Percentiles rank a stretch among this genome's conserved stretches.
Conservation (phyloP, 441 rosid genomes). For the Manihot esculenta region DNA sequence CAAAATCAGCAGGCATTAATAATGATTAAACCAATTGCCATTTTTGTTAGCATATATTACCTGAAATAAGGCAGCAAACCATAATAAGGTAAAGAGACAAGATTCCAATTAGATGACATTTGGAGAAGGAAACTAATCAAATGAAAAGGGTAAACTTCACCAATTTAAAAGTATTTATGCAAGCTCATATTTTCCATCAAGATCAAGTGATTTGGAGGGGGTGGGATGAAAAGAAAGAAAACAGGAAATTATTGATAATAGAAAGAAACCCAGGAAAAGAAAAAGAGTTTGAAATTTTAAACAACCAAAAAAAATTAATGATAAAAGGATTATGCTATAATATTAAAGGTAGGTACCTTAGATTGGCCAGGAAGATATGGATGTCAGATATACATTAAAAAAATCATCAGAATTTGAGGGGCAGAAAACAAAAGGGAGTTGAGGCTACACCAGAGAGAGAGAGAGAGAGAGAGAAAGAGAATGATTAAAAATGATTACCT, state of each 20-base stretch:
- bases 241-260: not conserved
- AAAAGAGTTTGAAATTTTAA: constrained; percentile 16
- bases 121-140: constrained; percentile 19
- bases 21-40: constrained; percentile 14
- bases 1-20: constrained; percentile 6
- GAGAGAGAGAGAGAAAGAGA: constrained; percentile 2
- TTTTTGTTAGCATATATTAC: constrained; percentile 9
- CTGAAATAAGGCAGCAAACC: constrained; percentile 11
- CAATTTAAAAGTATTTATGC: constrained; percentile 11
- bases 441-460: constrained; percentile 17
- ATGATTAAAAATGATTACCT: constrained; percentile 59
- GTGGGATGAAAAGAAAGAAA: not conserved
- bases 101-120: constrained; percentile 28
- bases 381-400: constrained; percentile 20
- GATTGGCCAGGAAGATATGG: constrained; percentile 25
- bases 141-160: constrained; percentile 17
- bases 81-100: constrained; percentile 12
- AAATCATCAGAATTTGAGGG: constrained; percentile 16
- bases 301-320: not conserved
- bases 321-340: not conserved
- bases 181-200: constrained; percentile 24
- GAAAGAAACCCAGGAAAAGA: too few species aligned
- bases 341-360: constrained; percentile 20
- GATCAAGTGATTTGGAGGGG: constrained; percentile 26
- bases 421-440: constrained; percentile 1